These are phyloP conservation scores for Aspergillus coremiiformis DNA, from an alignment of 495 filamentous ascomycete genomes.

Conservation along the genomic window DNA sequence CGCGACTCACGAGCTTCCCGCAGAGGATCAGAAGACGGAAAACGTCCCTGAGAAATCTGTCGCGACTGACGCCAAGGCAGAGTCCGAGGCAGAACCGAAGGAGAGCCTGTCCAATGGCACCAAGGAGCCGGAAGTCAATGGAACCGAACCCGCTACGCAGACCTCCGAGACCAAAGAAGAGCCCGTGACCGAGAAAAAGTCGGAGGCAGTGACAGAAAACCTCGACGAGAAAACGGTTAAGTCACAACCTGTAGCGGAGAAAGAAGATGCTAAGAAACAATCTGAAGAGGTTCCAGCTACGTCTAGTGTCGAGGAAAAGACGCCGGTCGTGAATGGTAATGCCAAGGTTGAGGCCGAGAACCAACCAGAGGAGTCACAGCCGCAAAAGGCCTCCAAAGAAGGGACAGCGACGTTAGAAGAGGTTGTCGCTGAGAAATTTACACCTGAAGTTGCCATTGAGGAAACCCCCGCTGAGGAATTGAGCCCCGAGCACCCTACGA, in stretches of 20 bases:
- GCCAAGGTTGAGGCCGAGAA: not conserved
- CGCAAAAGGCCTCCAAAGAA: slow-evolving; percentile 10
- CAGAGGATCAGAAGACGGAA: slow-evolving; percentile 10
- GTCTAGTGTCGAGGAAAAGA: slow-evolving; percentile 1
- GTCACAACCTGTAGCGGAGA: not conserved
- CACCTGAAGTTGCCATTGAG: not conserved
- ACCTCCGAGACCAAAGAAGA: not conserved
- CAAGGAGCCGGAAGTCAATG: slow-evolving; percentile 8
- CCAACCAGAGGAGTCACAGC: not conserved
- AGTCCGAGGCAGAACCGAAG: not conserved
- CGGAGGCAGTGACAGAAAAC: not conserved
- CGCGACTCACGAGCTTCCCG: not conserved
- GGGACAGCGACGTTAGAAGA: not conserved
- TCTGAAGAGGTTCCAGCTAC: slow-evolving; percentile 1
- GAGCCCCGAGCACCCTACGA: not conserved
- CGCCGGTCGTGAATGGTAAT: not conserved
- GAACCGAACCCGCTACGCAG: slow-evolving; percentile 6
- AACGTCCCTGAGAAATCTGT: not conserved
- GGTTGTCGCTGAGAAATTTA: slow-evolving; percentile 1
- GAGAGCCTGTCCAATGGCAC: slow-evolving; percentile 5
- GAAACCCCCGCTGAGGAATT: slow-evolving; percentile 5
- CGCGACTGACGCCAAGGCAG: slow-evolving; percentile 2
- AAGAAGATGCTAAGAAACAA: slow-evolving; percentile 3
- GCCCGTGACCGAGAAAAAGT: not conserved
- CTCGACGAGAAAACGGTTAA: not conserved